phyloP scores from a whole-genome alignment of 2,329 filamentous ascomycete species.

The Aspergillus quadricinctus region DNA sequence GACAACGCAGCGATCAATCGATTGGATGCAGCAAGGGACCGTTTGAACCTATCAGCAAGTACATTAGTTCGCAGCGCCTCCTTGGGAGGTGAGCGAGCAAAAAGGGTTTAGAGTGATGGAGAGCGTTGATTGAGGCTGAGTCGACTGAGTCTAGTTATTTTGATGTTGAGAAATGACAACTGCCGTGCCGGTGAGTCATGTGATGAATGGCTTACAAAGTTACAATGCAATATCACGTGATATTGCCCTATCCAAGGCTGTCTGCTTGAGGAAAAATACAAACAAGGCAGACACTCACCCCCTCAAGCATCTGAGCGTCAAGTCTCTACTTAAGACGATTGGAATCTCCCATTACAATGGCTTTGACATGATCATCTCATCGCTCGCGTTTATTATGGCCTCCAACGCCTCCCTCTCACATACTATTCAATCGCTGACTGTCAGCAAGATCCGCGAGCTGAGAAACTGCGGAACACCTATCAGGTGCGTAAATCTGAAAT shows the following conservation, averaged over 20 bases:
- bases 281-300: too few species aligned
- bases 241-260: too few species aligned
- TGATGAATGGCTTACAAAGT: too few species aligned
- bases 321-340: not conserved
- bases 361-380: not conserved
- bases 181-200: too few species aligned
- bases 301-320: not conserved
- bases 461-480: conserved; percentile 17
- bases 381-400: not conserved
- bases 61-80: not conserved
- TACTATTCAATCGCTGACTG: conserved; percentile 17
- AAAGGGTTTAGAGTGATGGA: too few species aligned
- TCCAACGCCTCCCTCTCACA: conserved; percentile 7
- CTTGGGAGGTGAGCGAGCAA: not conserved
- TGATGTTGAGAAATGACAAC: too few species aligned
- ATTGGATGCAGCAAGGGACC: not conserved
- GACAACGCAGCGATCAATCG: not conserved
- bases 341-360: not conserved
- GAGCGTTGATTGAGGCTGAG: too few species aligned
- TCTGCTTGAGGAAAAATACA: too few species aligned
- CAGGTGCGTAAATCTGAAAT: conserved; percentile 14
- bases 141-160: not conserved
- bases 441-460: conserved; percentile 25
- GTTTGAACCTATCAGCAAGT: not conserved
- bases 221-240: too few species aligned